Evolutionary conservation across 768 basidiomycete species (phyloP).

Genomic region (Phaeolepiota aurea): DNA sequence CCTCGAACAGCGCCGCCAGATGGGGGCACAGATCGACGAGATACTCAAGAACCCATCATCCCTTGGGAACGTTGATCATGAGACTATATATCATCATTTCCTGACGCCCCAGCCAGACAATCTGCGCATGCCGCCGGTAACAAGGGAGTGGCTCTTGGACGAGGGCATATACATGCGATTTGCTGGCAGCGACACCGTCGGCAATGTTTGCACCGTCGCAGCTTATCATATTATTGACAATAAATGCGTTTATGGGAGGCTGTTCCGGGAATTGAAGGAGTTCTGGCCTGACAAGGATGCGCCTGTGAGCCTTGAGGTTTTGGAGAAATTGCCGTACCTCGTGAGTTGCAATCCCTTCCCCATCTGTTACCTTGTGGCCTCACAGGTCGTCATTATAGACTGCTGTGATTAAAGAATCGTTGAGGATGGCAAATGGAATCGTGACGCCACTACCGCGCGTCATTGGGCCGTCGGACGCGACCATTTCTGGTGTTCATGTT

Average conservation of each 20-base stretch:
- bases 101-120: constrained; percentile 22
- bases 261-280: constrained; percentile 22
- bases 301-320: constrained; percentile 19
- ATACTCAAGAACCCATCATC: constrained; percentile 23
- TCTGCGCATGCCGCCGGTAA: constrained; percentile 19
- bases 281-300: constrained; percentile 32
- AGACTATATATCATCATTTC: constrained; percentile 29
- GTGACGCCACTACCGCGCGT: constrained; percentile 29
- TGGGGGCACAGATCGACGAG: constrained; percentile 23
- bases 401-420: constrained; percentile 38
- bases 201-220: constrained; percentile 27
- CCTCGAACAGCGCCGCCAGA: constrained; percentile 21
- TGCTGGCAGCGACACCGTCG: constrained; percentile 38
- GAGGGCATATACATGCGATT: constrained; percentile 27
- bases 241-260: constrained; percentile 15
- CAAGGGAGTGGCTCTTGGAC: constrained; percentile 24
- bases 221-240: constrained; percentile 25
- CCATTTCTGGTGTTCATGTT: constrained; percentile 24
- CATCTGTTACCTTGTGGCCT: constrained; percentile 1
- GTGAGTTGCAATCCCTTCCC: constrained; percentile 16
- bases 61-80: constrained; percentile 21
- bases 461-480: constrained; percentile 21
- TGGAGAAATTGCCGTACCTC: constrained; percentile 40
- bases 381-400: constrained; percentile 18
- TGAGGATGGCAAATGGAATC: constrained; percentile 31